Percentiles rank a stretch among this genome's conserved stretches.
Evolutionary conservation across 306 rosid genomes (phyloP).

Genomic region (Cicer bijugum): DNA sequence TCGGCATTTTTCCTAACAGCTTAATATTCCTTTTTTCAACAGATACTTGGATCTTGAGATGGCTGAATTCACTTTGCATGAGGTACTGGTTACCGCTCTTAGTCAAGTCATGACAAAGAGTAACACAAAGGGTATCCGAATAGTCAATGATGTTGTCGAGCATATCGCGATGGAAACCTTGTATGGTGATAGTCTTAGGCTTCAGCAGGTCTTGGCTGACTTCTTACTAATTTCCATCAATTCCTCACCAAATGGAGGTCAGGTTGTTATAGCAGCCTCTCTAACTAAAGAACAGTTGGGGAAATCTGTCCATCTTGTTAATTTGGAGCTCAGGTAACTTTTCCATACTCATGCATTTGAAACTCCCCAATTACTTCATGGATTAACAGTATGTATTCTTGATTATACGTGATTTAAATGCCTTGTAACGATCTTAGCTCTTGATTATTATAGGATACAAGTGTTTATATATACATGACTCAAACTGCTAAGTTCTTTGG

Average conservation of each 20-base stretch:
- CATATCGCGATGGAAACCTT: constrained; percentile 58
- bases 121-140: constrained; percentile 56
- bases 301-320: constrained; percentile 79
- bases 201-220: constrained; percentile 87
- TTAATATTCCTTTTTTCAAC: constrained; percentile 33
- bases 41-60: constrained; percentile 88
- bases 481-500: not conserved
- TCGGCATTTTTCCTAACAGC: constrained; percentile 27
- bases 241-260: constrained; percentile 70
- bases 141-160: constrained; percentile 72
- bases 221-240: constrained; percentile 69
- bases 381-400: not conserved
- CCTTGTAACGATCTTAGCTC: not conserved
- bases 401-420: not conserved
- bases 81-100: constrained; percentile 68
- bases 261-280: constrained; percentile 61
- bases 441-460: not conserved
- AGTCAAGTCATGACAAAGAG: constrained; percentile 80
- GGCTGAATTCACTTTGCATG: constrained; percentile 83
- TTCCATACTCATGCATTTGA: constrained; percentile 18
- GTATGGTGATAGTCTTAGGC: constrained; percentile 82
- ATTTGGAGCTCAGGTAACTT: constrained; percentile 75
- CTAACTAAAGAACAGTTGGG: constrained; percentile 78
- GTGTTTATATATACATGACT: not conserved
- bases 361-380: not conserved